Conservation (phyloP, 2,329 filamentous ascomycete species). For the Chalaropsis thielavioides region DNA sequence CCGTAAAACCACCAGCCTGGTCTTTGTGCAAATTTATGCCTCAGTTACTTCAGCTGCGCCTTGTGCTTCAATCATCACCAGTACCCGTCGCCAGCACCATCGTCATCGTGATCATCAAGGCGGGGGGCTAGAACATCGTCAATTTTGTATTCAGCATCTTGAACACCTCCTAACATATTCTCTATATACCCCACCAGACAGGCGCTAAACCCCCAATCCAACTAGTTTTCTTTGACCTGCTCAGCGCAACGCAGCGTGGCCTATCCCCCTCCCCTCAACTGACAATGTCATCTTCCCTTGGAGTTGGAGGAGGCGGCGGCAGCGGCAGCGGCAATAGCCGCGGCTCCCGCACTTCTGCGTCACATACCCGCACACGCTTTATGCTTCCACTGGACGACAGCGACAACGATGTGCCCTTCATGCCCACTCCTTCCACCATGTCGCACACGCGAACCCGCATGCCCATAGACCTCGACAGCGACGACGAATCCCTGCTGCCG, state of each 20-base stretch:
- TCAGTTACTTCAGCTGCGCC: not conserved
- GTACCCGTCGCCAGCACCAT: not conserved
- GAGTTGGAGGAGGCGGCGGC: slow-evolving; percentile 3
- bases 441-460: slow-evolving; percentile 16
- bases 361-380: slow-evolving; percentile 13
- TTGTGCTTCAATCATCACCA: not conserved
- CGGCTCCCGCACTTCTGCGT: slow-evolving; percentile 10
- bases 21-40: not conserved
- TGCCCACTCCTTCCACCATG: slow-evolving; percentile 12
- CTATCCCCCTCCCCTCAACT: not conserved
- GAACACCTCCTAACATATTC: not conserved
- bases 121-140: not conserved
- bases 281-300: slow-evolving; percentile 11
- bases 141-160: not conserved
- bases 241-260: not conserved
- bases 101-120: not conserved
- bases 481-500: slow-evolving; percentile 11
- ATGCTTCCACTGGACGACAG: slow-evolving; percentile 15
- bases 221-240: not conserved
- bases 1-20: not conserved
- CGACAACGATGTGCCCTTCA: slow-evolving; percentile 13
- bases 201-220: too few relatives aligned
- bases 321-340: slow-evolving; percentile 9
- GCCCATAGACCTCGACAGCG: slow-evolving; percentile 15
- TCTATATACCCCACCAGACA: not conserved